Percentiles rank a stretch among this genome's conserved stretches.
Conservation (phyloP, 345 rosid species). For the Populus nigra region DNA sequence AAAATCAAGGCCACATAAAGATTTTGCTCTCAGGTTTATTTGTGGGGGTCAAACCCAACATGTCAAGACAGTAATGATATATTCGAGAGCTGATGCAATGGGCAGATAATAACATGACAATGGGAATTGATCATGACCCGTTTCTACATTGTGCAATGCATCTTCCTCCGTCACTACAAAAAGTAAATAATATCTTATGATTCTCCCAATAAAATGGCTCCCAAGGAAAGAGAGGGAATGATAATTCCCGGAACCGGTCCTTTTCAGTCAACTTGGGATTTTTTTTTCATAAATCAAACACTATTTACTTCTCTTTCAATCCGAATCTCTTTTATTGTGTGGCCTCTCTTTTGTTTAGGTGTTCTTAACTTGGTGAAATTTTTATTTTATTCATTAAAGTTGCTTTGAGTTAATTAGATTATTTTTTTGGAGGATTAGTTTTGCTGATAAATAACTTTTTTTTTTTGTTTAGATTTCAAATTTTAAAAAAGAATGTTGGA, state of each 20-base stretch:
- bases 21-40: background rate
- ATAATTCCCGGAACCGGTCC: background rate
- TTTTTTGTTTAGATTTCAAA: no score
- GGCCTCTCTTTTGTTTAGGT: background rate
- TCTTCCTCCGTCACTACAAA: background rate
- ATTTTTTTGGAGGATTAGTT: background rate
- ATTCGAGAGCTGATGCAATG: background rate
- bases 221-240: background rate
- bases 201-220: background rate
- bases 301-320: background rate
- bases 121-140: background rate
- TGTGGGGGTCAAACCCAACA: background rate
- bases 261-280: background rate
- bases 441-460: background rate
- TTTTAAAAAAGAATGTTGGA: no score
- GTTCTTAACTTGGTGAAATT: background rate
- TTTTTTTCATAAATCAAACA: background rate
- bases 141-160: constrained; percentile 5
- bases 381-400: background rate
- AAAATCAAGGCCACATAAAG: background rate
- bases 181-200: background rate
- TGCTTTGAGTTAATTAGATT: no score
- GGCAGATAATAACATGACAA: background rate
- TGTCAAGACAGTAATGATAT: background rate
- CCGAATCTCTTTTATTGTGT: background rate